Base-by-base conservation (phyloP, 768 basidiomycete species). In the Hortiboletus campestris region DNA sequence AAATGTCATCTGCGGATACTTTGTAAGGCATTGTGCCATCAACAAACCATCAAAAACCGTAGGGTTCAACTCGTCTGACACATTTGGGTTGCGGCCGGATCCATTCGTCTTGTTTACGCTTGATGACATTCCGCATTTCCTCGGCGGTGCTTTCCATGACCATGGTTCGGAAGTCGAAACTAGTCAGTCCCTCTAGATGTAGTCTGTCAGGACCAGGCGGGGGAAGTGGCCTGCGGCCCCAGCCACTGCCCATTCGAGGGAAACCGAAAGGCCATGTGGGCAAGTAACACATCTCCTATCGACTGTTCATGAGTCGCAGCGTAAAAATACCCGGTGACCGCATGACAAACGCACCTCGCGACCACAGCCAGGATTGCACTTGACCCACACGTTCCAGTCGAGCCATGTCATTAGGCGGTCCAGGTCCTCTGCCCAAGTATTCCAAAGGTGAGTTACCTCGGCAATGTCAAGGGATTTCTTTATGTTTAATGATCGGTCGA, bases 311-410 rank as follows among this genome's bases (percentile, higher is more conserved):
- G 2, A 54, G 12, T 31, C 31, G 19, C 16, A 16, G 16, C 19
- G 19, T 19, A 12, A 19, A 14, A 3, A 17, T 34, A 13, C 9
- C 6, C 7, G 32, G 4, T 17, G 28, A 41, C 19, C 9, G 6
- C 14, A 6, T 4, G 14, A 32, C 16, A 25, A n/a, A 69, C 75
- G 2, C 46, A 82, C 81, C 70, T 81, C 76, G 31, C 67, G 65
- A 10, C 61, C 63, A 66, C 83, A 84, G 1, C 63, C 72, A 28
- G 81, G 80, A 3, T 63, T 65, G 48, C 82, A 83, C 42, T 69
- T 78, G 2, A 76, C 60, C 81, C 82, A 84, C 8, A 73, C 63
- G 38, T 67, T 74, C 82, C 82, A 84, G 56, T 78, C 82, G 0
- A 84, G 65, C 82, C 82, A 83, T 0, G 36, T 43, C 74, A 82